A percentile compares a stretch with the other conserved stretches of the same genome.
These are phyloP conservation scores for Oldenlandia corymbosa DNA, from an alignment of 257 asterid species.

Conservation along the genomic window DNA sequence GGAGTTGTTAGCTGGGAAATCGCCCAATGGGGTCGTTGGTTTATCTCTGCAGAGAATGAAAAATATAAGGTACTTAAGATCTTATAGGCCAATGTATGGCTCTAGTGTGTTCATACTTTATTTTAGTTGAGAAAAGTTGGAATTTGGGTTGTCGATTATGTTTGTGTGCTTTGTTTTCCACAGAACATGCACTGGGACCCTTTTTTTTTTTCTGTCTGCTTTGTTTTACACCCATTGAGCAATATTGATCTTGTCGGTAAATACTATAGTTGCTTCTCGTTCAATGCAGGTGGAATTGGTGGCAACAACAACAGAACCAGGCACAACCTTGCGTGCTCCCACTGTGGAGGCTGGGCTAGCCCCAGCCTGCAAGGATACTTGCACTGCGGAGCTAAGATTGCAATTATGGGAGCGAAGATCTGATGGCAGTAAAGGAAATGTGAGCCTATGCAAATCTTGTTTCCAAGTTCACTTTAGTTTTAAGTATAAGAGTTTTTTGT, in stretches of 20 bases:
- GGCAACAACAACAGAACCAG: conserved; percentile 66
- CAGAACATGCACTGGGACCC: too few species aligned
- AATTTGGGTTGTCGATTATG: background rate
- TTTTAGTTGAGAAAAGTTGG: background rate
- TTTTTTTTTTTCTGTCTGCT: background rate
- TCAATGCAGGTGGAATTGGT: conserved; percentile 63
- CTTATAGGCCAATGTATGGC: background rate
- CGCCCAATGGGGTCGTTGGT: conserved; percentile 85
- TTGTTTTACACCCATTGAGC: background rate
- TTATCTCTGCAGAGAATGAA: conserved; percentile 69
- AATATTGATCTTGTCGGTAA: background rate
- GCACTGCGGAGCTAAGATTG: conserved; percentile 61
- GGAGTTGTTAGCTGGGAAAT: conserved; percentile 88
- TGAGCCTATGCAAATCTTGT: conserved; percentile 11
- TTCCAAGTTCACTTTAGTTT: background rate
- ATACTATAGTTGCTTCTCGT: conserved; percentile 10
- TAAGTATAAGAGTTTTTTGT: background rate
- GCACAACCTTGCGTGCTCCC: conserved; percentile 94
- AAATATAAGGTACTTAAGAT: conserved; percentile 45
- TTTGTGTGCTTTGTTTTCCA: background rate
- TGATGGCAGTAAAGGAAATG: conserved; percentile 82
- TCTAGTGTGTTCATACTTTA: background rate
- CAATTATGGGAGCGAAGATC: conserved; percentile 55
- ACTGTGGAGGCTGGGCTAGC: conserved; percentile 79
- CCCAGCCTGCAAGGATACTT: conserved; percentile 88